Evolutionary conservation across 495 filamentous ascomycete genomes (phyloP), one percentile per base, ranked within the genome.

Genomic region (Tuber aestivum): DNA sequence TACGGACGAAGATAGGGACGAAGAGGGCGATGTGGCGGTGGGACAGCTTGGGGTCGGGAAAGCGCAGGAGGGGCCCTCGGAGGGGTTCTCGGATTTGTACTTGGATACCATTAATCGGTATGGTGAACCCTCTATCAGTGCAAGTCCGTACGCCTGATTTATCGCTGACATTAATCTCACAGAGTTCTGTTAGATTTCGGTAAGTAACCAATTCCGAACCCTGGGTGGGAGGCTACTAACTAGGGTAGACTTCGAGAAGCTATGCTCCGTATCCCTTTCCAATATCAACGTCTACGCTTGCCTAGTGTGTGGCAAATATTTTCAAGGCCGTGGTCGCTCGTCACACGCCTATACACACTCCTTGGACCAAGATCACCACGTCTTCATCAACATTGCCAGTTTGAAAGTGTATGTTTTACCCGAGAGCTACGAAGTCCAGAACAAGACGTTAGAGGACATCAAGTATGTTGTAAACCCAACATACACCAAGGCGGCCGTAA

Each of bases 241-340:
- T 85, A 85, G 97, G 84, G 97, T 97, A 81, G 95, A 99, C 83
- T 99, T 99, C 83, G 95, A 98, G 82, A 98, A 98, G 87, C 89
- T 97, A 32, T 99, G 95, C 86, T 98, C 96, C 3, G 87, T 98
- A 78, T 95, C 92, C 38, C 86, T 99, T 16, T 97, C 94, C 35
- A 98, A 97, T 82, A 97, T 97, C 86, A 98, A 99, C 80, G 94
- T 99, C 71, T 99, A 99, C 84, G 95, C 96, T 4, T 99, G 95
- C 82, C 88, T 99, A 37, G 93, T 98, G 0, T 99, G 95, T 83
- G 96, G 95, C 41, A 97, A 95, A 86, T 99, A 98, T 86, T 99
- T 92, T 84, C 94, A 97, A 83, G 95, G 95, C 32, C 89, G 96
- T 78, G 95, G 95, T 1, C 92, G 92, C 20, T 97, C 97, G 79